Conservation (phyloP, 371 early-diverging fungal genomes). For the Paraphysoderma sedebokerense region DNA sequence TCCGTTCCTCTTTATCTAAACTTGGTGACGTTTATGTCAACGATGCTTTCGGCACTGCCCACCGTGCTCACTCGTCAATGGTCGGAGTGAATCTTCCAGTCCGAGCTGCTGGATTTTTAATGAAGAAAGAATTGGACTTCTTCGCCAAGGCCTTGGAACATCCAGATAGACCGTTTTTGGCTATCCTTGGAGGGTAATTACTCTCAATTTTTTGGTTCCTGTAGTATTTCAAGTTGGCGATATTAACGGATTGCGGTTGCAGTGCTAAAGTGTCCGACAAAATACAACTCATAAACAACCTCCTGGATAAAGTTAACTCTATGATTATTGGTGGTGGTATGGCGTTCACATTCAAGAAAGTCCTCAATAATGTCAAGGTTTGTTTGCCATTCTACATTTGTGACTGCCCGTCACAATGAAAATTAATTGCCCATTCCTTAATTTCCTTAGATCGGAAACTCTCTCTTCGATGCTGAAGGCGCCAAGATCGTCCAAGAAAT, state of each 20-base stretch:
- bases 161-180: slow-evolving; percentile 88
- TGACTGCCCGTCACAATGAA: too few species aligned
- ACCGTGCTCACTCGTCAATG: slow-evolving; percentile 93
- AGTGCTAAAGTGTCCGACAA: slow-evolving; percentile 97
- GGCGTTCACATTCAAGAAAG: slow-evolving; percentile 96
- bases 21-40: slow-evolving; percentile 95
- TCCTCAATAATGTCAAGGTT: slow-evolving; percentile 57
- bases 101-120: slow-evolving; percentile 89
- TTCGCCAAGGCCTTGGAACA: slow-evolving; percentile 88
- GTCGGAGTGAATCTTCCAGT: slow-evolving; percentile 83
- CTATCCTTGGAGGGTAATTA: slow-evolving; percentile 87
- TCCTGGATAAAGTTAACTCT: slow-evolving; percentile 75
- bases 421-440: too few species aligned
- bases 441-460: slow-evolving; percentile 61
- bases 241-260: slow-evolving; percentile 1
- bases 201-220: background rate
- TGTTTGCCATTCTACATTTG: background rate
- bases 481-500: slow-evolving; percentile 64
- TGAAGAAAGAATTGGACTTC: slow-evolving; percentile 98
- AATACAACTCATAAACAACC: slow-evolving; percentile 92
- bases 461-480: slow-evolving; percentile 81
- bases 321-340: slow-evolving; percentile 95
- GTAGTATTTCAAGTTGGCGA: background rate
- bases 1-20: slow-evolving; percentile 78
- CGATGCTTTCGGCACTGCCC: slow-evolving; percentile 98